Percentiles rank a stretch among this genome's conserved stretches.
phyloP scores from a whole-genome alignment of 139 green algal genomes.

The Desmodesmus armatus region DNA sequence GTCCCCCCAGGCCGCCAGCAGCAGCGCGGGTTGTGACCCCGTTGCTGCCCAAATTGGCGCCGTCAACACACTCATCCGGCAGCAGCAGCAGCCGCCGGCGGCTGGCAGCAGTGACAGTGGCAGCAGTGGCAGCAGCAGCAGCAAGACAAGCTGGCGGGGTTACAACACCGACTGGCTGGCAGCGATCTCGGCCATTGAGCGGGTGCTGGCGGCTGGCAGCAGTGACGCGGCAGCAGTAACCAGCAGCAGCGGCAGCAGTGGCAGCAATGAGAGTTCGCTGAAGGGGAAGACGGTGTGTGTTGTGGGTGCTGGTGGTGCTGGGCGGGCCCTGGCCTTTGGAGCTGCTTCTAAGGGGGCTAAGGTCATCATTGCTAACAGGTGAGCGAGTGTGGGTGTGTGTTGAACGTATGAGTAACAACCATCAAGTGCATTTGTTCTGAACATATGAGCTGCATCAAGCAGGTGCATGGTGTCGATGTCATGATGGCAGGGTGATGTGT shows the following conservation, averaged over 20 bases:
- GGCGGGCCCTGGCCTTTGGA: constrained; percentile 92
- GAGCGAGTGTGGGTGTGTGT: constrained; percentile 57
- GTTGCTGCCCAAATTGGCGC: constrained; percentile 90
- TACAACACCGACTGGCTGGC: constrained; percentile 97
- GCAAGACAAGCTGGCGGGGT: constrained; percentile 70
- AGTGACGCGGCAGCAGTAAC: constrained; percentile 35
- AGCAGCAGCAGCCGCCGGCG: constrained; percentile 76
- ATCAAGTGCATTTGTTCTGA: no score
- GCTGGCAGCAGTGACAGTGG: no score
- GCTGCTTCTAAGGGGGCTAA: constrained; percentile 75
- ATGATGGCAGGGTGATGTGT: no score
- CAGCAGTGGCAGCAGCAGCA: neutral
- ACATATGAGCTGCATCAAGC: no score
- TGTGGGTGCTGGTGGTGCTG: constrained; percentile 94
- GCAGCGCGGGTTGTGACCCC: constrained; percentile 71
- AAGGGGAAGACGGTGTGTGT: constrained; percentile 88
- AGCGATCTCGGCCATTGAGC: constrained; percentile 92
- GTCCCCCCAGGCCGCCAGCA: no score
- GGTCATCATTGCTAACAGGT: constrained; percentile 83
- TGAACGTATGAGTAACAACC: no score
- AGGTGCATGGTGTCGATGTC: no score
- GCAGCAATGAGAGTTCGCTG: neutral
- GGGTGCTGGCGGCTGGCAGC: constrained; percentile 56
- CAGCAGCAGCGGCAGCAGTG: constrained; percentile 6
- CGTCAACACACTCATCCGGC: constrained; percentile 94